A percentile compares a stretch with the other conserved stretches of the same genome.
Conservation (phyloP, 345 rosid species). For the Raphanus raphanistrum region DNA sequence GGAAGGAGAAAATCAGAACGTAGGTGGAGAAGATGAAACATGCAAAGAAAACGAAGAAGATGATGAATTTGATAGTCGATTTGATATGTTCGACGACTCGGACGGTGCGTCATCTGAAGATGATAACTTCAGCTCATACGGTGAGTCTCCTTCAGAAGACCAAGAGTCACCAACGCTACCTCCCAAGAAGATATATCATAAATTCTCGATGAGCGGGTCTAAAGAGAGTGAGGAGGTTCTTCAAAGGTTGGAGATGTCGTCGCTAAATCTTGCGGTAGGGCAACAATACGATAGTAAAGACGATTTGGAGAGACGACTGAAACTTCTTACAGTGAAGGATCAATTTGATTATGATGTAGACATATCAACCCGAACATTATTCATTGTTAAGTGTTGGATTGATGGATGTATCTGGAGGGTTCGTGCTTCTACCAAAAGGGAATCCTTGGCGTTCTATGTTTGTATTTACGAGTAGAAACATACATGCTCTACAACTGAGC, state of each 20-base stretch:
- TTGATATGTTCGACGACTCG: not conserved
- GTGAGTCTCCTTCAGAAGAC: not conserved
- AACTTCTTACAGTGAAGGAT: not conserved
- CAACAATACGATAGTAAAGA: not conserved
- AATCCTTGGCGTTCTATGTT: not conserved
- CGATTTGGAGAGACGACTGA: not conserved
- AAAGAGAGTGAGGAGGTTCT: not conserved
- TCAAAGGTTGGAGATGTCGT: not conserved
- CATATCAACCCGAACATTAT: not conserved
- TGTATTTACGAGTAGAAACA: not conserved
- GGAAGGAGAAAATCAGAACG: not conserved
- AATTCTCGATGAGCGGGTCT: not conserved
- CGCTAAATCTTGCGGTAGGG: not conserved
- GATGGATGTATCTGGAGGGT: not conserved
- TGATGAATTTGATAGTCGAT: too few relatives aligned
- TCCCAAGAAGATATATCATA: not conserved
- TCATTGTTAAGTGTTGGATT: not conserved
- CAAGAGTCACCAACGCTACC: not conserved
- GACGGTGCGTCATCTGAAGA: not conserved
- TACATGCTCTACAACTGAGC: not conserved
- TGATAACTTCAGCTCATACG: not conserved
- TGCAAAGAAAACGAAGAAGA: not conserved
- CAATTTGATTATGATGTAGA: not conserved
- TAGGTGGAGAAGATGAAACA: not conserved
- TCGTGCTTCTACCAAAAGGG: not conserved